Evolutionary conservation across 2,329 filamentous ascomycete genomes (phyloP).

Genomic region (Dactylonectria estremocensis): DNA sequence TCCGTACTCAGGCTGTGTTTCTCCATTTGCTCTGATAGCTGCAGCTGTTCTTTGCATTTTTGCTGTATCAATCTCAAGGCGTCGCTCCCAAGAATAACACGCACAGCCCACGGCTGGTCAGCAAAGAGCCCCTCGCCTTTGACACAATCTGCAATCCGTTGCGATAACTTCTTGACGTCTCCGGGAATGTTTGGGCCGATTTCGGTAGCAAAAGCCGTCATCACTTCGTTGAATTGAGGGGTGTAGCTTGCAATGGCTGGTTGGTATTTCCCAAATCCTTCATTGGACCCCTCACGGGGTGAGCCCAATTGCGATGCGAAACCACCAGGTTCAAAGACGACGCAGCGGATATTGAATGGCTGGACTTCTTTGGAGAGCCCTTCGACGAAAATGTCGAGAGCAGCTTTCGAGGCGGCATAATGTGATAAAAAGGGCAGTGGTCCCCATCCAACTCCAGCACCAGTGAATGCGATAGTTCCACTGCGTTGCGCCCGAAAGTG

Average conservation of each 20-base stretch:
- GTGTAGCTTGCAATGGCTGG: conserved; percentile 39
- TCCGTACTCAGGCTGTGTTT: too few species aligned
- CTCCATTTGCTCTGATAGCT: conserved; percentile 29
- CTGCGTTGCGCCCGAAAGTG: conserved; percentile 45
- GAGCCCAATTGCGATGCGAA: conserved; percentile 49
- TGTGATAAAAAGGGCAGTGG: conserved; percentile 50
- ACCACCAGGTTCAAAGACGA: conserved; percentile 53
- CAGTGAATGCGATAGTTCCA: conserved; percentile 50
- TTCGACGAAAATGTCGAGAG: conserved; percentile 49
- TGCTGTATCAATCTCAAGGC: conserved; percentile 42
- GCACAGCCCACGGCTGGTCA: conserved; percentile 44
- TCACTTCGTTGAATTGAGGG: conserved; percentile 32
- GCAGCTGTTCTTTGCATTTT: conserved; percentile 42
- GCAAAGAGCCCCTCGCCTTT: conserved; percentile 46
- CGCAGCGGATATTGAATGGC: conserved; percentile 47
- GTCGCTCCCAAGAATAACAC: conserved; percentile 52
- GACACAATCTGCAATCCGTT: conserved; percentile 31
- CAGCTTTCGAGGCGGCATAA: conserved; percentile 51
- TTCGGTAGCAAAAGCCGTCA: conserved; percentile 4
- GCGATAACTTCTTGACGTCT: conserved; percentile 40
- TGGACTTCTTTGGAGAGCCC: conserved; percentile 49
- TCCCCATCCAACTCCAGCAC: conserved; percentile 47
- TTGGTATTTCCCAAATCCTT: conserved; percentile 32
- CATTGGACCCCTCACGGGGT: conserved; percentile 38
- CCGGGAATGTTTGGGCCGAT: conserved; percentile 13